Evolutionary conservation across 2,329 filamentous ascomycete species (phyloP).

Genomic region (Trichoderma koningiopsis): DNA sequence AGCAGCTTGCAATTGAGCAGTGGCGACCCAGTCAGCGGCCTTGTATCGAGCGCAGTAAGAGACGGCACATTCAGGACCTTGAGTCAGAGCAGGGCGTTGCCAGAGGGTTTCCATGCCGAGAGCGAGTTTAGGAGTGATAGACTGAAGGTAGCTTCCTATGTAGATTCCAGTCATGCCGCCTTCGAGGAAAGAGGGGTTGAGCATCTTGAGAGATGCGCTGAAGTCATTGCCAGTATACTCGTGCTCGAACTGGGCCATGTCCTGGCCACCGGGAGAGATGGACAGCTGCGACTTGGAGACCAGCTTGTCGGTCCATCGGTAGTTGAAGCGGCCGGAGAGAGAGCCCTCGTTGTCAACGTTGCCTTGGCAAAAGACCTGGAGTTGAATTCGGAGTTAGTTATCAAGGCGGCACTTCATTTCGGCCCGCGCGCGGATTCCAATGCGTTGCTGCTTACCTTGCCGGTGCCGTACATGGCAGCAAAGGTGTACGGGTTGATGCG

Average conservation of each 20-base stretch:
- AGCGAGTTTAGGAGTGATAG: slow-evolving; percentile 81
- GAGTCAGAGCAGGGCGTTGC: slow-evolving; percentile 81
- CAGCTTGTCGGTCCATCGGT: slow-evolving; percentile 77
- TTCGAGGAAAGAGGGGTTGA: slow-evolving; percentile 93
- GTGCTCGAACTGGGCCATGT: slow-evolving; percentile 91
- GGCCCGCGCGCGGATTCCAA: background rate
- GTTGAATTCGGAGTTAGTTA: slow-evolving; percentile 27
- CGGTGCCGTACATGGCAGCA: slow-evolving; percentile 88
- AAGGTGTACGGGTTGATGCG: slow-evolving; percentile 93
- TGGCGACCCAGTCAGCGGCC: slow-evolving; percentile 88
- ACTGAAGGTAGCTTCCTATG: slow-evolving; percentile 94
- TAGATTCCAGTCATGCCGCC: slow-evolving; percentile 93
- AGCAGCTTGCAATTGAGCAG: slow-evolving; percentile 78
- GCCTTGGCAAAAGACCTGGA: slow-evolving; percentile 89
- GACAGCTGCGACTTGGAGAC: slow-evolving; percentile 88
- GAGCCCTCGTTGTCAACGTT: slow-evolving; percentile 91
- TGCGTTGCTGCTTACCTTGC: slow-evolving; percentile 63
- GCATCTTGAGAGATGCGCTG: slow-evolving; percentile 85
- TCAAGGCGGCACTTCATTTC: background rate
- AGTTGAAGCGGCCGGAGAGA: slow-evolving; percentile 88
- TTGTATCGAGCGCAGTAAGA: slow-evolving; percentile 94
- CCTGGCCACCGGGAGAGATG: slow-evolving; percentile 76
- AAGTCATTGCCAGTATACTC: slow-evolving; percentile 95
- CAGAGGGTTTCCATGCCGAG: slow-evolving; percentile 91
- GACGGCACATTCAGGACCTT: slow-evolving; percentile 86